phyloP scores from a whole-genome alignment of 495 filamentous ascomycete genomes.

The Diplogelasinospora grovesii region DNA sequence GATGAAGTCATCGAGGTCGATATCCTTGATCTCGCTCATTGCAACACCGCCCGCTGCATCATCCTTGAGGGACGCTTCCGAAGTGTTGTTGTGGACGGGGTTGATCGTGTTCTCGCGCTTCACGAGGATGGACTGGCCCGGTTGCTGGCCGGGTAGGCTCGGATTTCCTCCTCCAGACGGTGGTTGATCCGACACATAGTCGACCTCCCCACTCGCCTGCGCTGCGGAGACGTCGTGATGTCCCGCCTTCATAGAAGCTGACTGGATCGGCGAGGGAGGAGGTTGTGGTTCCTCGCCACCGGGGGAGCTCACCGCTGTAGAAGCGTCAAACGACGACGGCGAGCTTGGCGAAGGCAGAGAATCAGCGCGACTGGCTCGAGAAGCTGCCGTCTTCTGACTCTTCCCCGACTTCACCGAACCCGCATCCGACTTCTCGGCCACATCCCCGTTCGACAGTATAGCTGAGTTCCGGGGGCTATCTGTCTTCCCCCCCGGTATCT shows the following conservation, averaged over 20 bases:
- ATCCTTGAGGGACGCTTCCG: slow-evolving; percentile 32
- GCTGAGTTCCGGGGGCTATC: slow-evolving; percentile 79
- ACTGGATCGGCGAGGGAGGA: slow-evolving; percentile 85
- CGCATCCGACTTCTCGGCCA: slow-evolving; percentile 65
- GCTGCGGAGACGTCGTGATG: slow-evolving; percentile 75
- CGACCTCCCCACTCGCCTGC: slow-evolving; percentile 83
- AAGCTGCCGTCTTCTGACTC: slow-evolving; percentile 45
- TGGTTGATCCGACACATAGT: slow-evolving; percentile 90
- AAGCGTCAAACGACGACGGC: slow-evolving; percentile 30
- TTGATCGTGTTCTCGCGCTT: slow-evolving; percentile 61
- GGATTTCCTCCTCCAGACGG: slow-evolving; percentile 55
- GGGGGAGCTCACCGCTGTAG: slow-evolving; percentile 25
- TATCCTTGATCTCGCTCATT: slow-evolving; percentile 74
- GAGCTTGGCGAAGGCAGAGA: slow-evolving; percentile 38
- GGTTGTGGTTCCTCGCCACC: slow-evolving; percentile 57
- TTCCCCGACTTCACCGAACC: slow-evolving; percentile 63
- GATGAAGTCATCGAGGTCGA: slow-evolving; percentile 97
- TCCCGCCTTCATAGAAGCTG: slow-evolving; percentile 58
- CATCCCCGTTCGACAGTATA: slow-evolving; percentile 53
- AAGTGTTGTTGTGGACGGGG: slow-evolving; percentile 37
- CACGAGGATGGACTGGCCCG: slow-evolving; percentile 74
- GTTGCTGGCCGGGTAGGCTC: slow-evolving; percentile 41
- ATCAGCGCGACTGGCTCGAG: slow-evolving; percentile 30
- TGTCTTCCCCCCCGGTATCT: slow-evolving; percentile 54
- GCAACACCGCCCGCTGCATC: slow-evolving; percentile 42